phyloP scores from a whole-genome alignment of 306 rosid genomes.

The Quercus rubra region DNA sequence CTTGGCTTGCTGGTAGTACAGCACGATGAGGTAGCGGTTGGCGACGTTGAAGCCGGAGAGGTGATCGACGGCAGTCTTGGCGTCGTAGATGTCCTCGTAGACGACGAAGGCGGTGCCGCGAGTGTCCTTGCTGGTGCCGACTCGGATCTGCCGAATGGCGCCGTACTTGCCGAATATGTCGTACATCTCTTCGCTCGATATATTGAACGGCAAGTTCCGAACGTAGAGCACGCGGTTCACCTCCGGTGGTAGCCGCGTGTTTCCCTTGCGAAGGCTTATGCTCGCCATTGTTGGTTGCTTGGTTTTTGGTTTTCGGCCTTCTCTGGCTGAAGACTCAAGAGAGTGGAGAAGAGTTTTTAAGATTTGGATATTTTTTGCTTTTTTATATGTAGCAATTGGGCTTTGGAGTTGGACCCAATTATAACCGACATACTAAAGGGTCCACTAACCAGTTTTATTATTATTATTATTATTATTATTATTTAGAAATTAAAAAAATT shows the following conservation, averaged over 20 bases:
- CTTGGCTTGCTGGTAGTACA: conserved; percentile 95
- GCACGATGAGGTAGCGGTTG: conserved; percentile 81
- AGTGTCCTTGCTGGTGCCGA: conserved; percentile 90
- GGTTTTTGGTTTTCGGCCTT: too few species aligned
- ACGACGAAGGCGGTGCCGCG: conserved; percentile 96
- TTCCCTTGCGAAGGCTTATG: conserved; percentile 83
- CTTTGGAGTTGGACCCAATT: too few species aligned
- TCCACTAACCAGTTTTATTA: too few species aligned
- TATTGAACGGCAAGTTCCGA: conserved; percentile 88
- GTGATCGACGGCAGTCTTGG: conserved; percentile 95
- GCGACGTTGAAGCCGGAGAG: conserved; percentile 97
- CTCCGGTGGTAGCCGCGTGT: conserved; percentile 94
- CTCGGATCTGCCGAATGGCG: conserved; percentile 91
- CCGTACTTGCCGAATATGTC: conserved; percentile 98
- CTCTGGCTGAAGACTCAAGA: too few species aligned
- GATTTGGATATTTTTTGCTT: too few species aligned
- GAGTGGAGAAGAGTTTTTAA: too few species aligned
- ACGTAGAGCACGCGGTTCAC: conserved; percentile 90
- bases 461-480: too few species aligned
- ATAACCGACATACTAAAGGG: too few species aligned
- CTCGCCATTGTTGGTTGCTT: conserved; percentile 48
- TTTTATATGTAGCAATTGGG: too few species aligned
- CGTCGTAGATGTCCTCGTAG: conserved; percentile 98
- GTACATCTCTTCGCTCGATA: conserved; percentile 98
- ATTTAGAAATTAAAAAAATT: too few species aligned